These are phyloP conservation scores for Trichophyton benhamiae DNA, from an alignment of 2,329 filamentous ascomycete genomes.

Conservation along the genomic window DNA sequence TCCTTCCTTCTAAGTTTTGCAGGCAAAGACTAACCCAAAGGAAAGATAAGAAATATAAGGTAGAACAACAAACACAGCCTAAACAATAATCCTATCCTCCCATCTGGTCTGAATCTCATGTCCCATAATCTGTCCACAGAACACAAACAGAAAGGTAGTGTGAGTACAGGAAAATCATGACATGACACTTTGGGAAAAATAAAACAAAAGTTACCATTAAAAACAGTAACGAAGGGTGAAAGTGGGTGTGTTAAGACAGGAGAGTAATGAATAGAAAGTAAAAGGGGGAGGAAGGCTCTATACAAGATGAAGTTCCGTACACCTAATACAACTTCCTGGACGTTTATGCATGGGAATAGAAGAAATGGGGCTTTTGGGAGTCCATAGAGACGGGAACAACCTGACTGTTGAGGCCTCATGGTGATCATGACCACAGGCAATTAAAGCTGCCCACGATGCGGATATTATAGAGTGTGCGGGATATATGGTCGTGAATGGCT, in stretches of 20 bases:
- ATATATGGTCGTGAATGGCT: neutral
- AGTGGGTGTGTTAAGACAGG: neutral
- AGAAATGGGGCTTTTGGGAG: neutral
- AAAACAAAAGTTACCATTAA: neutral
- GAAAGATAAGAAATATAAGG: neutral
- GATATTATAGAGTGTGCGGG: neutral
- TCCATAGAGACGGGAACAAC: neutral
- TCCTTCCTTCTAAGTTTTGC: slow-evolving; percentile 3
- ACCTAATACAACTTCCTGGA: slow-evolving; percentile 3
- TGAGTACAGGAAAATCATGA: neutral
- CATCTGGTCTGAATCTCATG: neutral
- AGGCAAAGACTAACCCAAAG: neutral
- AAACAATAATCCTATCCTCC: neutral
- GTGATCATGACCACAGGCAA: neutral
- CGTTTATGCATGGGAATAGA: slow-evolving; percentile 1
- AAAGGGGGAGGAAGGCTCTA: neutral
- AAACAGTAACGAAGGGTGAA: neutral
- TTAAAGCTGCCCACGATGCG: neutral
- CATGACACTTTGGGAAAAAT: neutral
- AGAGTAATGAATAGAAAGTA: neutral
- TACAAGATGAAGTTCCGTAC: slow-evolving; percentile 3
- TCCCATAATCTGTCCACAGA: neutral
- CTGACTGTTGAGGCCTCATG: neutral
- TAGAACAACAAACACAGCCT: neutral
- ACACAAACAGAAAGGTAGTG: neutral